Evolutionary conservation across 169 alveolate genomes (phyloP).

Genomic region (Blepharisma undulans): DNA sequence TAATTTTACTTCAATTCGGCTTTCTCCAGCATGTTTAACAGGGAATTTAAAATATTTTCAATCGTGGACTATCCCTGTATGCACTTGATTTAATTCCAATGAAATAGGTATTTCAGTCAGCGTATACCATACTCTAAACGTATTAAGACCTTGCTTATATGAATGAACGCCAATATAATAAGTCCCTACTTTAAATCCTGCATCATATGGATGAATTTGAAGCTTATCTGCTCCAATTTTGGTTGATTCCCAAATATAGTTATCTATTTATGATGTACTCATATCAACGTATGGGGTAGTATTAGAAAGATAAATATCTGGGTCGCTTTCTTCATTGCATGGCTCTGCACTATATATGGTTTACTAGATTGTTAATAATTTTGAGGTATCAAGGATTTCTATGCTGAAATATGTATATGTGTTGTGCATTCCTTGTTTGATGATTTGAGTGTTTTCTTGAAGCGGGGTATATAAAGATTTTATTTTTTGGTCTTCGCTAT

Average conservation of each 20-base stretch:
- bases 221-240: constrained; percentile 53
- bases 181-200: constrained; percentile 16
- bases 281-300: constrained; percentile 36
- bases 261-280: not conserved
- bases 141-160: constrained; percentile 22
- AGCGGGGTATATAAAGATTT: no score
- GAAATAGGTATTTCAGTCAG: not conserved
- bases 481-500: no score
- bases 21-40: constrained; percentile 17
- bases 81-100: not conserved
- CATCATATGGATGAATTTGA: constrained; percentile 50
- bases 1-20: constrained; percentile 15
- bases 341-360: constrained; percentile 44
- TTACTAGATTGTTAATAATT: not conserved
- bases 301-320: constrained; percentile 45
- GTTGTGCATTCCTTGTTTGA: not conserved
- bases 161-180: constrained; percentile 12
- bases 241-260: constrained; percentile 52
- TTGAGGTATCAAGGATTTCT: not conserved
- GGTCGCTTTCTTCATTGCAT: constrained; percentile 55
- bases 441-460: no score
- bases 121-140: not conserved
- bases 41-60: constrained; percentile 33
- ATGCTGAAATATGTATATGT: not conserved
- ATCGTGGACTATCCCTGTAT: not conserved